Conservation (phyloP, 306 rosid species). For the Lathyrus sativus region DNA sequence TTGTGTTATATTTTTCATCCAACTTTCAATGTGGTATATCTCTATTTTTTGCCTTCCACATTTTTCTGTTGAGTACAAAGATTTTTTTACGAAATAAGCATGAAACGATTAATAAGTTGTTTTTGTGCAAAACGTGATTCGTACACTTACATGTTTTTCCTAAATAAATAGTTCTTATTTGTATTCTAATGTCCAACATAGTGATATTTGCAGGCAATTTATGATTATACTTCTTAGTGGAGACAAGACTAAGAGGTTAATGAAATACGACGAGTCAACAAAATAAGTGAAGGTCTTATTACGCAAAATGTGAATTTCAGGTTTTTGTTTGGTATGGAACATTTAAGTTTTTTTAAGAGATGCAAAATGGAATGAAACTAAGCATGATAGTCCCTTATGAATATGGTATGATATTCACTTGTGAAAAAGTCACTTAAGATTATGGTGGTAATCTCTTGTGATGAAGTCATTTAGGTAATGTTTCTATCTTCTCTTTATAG, state of each 20-base stretch:
- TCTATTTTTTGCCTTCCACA: too few relatives aligned
- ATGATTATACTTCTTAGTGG: slow-evolving; percentile 58
- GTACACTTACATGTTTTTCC: neutral
- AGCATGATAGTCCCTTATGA: too few relatives aligned
- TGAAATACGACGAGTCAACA: slow-evolving; percentile 61
- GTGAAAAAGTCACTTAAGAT: too few relatives aligned
- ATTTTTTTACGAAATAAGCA: neutral
- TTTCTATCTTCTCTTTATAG: too few relatives aligned
- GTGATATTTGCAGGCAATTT: slow-evolving; percentile 61
- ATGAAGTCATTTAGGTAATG: too few relatives aligned
- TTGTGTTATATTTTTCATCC: too few relatives aligned
- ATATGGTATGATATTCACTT: too few relatives aligned
- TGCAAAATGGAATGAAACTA: too few relatives aligned
- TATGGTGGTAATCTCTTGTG: too few relatives aligned
- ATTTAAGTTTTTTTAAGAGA: too few relatives aligned
- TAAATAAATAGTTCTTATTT: slow-evolving; percentile 25
- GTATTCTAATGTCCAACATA: neutral
- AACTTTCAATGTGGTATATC: too few relatives aligned
- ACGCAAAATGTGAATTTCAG: neutral
- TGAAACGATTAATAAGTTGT: neutral
- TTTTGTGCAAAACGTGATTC: neutral
- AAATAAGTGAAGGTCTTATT: slow-evolving; percentile 68
- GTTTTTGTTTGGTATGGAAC: too few relatives aligned
- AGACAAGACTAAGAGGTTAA: slow-evolving; percentile 74
- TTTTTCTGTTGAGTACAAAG: neutral